Conservation (phyloP, 2,329 filamentous ascomycete species). For the Emmonsiellopsis sp. region DNA sequence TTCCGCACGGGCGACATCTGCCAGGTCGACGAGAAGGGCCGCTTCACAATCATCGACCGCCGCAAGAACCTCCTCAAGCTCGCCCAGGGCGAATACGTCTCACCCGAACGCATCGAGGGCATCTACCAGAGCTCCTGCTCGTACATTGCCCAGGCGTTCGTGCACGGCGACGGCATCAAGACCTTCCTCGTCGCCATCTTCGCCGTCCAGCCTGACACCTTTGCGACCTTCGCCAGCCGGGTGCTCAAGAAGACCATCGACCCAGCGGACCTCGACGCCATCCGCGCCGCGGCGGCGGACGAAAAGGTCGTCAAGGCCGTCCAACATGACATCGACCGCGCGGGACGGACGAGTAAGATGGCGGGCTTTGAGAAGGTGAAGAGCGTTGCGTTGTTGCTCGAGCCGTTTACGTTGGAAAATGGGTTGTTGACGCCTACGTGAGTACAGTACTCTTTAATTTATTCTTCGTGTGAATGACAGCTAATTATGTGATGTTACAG, state of each 20-base stretch:
- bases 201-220: slow-evolving; percentile 74
- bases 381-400: slow-evolving; percentile 64
- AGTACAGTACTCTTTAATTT: slow-evolving; percentile 14
- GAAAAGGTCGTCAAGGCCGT: slow-evolving; percentile 65
- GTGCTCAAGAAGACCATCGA: slow-evolving; percentile 60
- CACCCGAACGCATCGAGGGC: slow-evolving; percentile 93
- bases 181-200: slow-evolving; percentile 77
- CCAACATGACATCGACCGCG: slow-evolving; percentile 65
- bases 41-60: slow-evolving; percentile 88
- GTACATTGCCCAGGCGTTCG: slow-evolving; percentile 70
- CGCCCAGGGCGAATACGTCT: slow-evolving; percentile 95
- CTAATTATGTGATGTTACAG: slow-evolving; percentile 30
- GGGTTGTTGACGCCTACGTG: slow-evolving; percentile 54
- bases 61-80: slow-evolving; percentile 99
- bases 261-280: slow-evolving; percentile 53
- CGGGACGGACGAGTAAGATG: slow-evolving; percentile 77
- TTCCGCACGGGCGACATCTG: slow-evolving; percentile 94
- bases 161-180: slow-evolving; percentile 82
- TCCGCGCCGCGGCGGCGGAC: slow-evolving; percentile 59
- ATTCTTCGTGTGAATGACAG: not conserved
- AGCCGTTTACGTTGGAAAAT: slow-evolving; percentile 91
- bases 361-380: slow-evolving; percentile 81
- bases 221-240: slow-evolving; percentile 70
- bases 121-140: slow-evolving; percentile 75
- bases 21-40: slow-evolving; percentile 71